phyloP scores from a whole-genome alignment of 305 asterid genomes.

The Fraxinus nigra region DNA sequence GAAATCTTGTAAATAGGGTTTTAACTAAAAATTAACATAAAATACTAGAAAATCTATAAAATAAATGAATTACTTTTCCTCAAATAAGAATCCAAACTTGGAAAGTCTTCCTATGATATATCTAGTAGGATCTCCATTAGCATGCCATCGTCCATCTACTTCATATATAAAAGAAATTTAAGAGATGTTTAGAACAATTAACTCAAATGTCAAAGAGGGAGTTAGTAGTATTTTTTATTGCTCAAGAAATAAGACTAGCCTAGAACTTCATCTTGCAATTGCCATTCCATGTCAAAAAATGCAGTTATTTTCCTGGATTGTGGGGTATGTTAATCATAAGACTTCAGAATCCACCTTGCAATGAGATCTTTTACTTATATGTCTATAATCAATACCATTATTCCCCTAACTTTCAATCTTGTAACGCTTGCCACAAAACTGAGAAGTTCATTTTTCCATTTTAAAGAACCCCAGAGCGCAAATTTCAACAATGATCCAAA shows the following conservation, averaged over 20 bases:
- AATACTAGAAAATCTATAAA: neutral
- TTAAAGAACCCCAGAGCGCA: neutral
- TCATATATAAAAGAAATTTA: conserved; percentile 7
- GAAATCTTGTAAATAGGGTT: neutral
- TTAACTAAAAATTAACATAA: neutral
- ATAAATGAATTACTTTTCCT: neutral
- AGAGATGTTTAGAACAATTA: neutral
- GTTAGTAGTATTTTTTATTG: neutral
- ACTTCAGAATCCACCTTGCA: neutral
- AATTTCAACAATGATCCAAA: neutral
- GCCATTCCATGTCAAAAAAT: neutral
- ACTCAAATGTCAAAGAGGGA: neutral
- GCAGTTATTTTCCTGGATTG: neutral
- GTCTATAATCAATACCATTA: neutral
- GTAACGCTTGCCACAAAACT: neutral
- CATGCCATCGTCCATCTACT: neutral
- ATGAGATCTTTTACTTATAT: neutral
- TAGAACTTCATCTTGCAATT: neutral
- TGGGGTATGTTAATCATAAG: neutral
- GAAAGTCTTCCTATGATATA: neutral
- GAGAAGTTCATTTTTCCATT: conserved; percentile 8
- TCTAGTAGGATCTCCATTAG: neutral
- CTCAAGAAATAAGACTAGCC: neutral
- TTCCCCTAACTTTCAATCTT: neutral
- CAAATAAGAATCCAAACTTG: neutral